Evolutionary conservation across 2,329 filamentous ascomycete genomes (phyloP).

Genomic region (Aureobasidium vineae): DNA sequence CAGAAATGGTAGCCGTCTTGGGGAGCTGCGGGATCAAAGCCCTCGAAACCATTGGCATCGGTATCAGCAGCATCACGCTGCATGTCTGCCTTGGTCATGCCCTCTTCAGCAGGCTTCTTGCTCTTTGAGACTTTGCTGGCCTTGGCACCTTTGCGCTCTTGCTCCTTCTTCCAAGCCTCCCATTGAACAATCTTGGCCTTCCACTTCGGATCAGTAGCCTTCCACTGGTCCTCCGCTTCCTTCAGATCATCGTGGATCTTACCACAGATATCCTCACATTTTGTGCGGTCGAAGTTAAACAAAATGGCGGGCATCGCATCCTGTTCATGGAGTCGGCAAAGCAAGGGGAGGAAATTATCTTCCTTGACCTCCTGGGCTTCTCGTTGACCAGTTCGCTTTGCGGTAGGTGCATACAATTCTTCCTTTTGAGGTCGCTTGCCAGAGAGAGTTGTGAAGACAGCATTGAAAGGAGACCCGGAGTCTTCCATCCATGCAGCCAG

Average conservation of each 20-base stretch:
- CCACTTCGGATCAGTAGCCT: conserved; percentile 60
- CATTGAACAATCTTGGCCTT: conserved; percentile 58
- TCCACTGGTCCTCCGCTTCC: conserved; percentile 56
- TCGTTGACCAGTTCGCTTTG: conserved; percentile 32
- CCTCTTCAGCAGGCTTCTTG: conserved; percentile 48
- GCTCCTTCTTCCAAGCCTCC: conserved; percentile 56
- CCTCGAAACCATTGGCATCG: conserved; percentile 59
- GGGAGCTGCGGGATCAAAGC: conserved; percentile 65
- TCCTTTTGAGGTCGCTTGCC: conserved; percentile 1
- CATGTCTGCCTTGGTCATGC: conserved; percentile 56
- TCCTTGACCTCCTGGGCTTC: conserved; percentile 31
- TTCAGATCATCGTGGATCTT: conserved; percentile 55
- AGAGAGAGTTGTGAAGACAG: conserved; percentile 52
- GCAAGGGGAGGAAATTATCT: conserved; percentile 56
- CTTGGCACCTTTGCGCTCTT: conserved; percentile 42
- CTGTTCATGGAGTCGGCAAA: conserved; percentile 60
- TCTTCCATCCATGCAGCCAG: conserved; percentile 62
- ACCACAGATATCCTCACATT: conserved; percentile 61
- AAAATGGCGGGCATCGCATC: conserved; percentile 69
- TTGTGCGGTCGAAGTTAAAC: conserved; percentile 70
- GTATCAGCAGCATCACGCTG: conserved; percentile 56
- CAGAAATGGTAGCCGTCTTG: conserved; percentile 65
- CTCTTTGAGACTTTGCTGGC: conserved; percentile 43
- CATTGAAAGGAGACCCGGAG: conserved; percentile 52
- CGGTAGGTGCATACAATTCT: conserved; percentile 21